Conservation (phyloP, 2,329 filamentous ascomycete genomes). For the Blastomyces gilchristii region DNA sequence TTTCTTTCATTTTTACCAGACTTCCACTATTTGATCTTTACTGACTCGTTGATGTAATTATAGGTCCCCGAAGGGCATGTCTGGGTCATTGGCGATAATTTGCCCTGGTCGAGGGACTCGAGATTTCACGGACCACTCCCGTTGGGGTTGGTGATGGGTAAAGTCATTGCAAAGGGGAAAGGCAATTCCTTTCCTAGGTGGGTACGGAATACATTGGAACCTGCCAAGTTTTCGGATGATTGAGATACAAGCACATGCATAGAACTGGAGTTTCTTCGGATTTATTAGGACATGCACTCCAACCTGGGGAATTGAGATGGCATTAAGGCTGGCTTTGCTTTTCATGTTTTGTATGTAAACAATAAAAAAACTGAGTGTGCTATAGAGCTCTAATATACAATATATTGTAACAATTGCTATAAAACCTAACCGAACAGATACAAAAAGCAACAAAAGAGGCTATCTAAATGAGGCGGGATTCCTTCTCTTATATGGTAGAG, state of each 20-base stretch:
- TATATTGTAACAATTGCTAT: slow-evolving; percentile 24
- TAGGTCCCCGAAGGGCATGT: slow-evolving; percentile 87
- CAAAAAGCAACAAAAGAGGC: slow-evolving; percentile 13
- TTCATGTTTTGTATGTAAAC: slow-evolving; percentile 2
- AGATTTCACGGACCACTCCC: slow-evolving; percentile 74
- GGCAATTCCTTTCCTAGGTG: slow-evolving; percentile 28
- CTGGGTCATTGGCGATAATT: slow-evolving; percentile 82
- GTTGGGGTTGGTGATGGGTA: slow-evolving; percentile 71
- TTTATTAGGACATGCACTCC: neutral
- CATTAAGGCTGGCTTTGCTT: neutral
- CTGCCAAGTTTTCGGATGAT: slow-evolving; percentile 20
- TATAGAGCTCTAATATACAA: slow-evolving; percentile 27
- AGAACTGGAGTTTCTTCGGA: neutral
- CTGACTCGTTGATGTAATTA: slow-evolving; percentile 9
- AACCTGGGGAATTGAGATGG: neutral
- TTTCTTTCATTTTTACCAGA: neutral
- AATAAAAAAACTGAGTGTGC: slow-evolving; percentile 11
- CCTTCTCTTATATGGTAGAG: slow-evolving; percentile 54
- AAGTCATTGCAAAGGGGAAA: slow-evolving; percentile 52
- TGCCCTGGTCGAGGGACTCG: slow-evolving; percentile 75
- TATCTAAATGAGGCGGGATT: slow-evolving; percentile 39
- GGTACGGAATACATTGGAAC: slow-evolving; percentile 30
- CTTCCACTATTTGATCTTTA: neutral
- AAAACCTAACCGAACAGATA: slow-evolving; percentile 18
- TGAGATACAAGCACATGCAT: slow-evolving; percentile 7